A percentile compares a stretch with the other conserved stretches of the same genome.
phyloP scores from a whole-genome alignment of 768 basidiomycete species.

The Steccherinum ochraceum region DNA sequence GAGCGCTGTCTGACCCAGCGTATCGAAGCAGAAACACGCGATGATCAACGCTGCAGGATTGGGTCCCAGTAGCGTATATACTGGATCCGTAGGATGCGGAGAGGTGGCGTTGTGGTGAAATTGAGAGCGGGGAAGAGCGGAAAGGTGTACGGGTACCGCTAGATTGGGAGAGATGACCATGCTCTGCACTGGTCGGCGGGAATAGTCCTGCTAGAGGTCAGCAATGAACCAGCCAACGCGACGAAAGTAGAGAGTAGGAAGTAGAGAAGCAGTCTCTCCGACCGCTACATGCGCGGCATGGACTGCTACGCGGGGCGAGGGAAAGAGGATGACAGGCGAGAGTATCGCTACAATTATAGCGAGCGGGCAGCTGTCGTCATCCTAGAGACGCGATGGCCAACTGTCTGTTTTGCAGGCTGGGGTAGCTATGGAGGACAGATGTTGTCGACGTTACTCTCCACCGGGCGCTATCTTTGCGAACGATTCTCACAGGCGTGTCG shows the following conservation, averaged over 20 bases:
- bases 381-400: background rate
- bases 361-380: background rate
- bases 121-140: too few species aligned
- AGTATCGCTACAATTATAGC: background rate
- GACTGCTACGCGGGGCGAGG: background rate
- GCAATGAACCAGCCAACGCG: background rate
- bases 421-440: background rate
- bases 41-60: conserved; percentile 10
- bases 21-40: conserved; percentile 11
- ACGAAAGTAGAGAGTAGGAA: background rate
- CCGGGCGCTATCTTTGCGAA: too few species aligned
- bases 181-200: background rate
- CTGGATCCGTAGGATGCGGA: background rate
- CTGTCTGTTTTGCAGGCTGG: background rate
- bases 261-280: too few species aligned
- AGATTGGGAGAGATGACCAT: background rate
- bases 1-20: conserved; percentile 12
- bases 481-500: too few species aligned
- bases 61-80: conserved; percentile 8
- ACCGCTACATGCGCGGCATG: background rate
- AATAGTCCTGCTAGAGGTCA: background rate
- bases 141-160: too few species aligned
- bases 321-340: background rate
- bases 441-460: too few species aligned
- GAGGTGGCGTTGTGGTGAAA: background rate